These are phyloP conservation scores for Rhododendron mucronatum DNA, from an alignment of 148 eudicot species.

Conservation along the genomic window DNA sequence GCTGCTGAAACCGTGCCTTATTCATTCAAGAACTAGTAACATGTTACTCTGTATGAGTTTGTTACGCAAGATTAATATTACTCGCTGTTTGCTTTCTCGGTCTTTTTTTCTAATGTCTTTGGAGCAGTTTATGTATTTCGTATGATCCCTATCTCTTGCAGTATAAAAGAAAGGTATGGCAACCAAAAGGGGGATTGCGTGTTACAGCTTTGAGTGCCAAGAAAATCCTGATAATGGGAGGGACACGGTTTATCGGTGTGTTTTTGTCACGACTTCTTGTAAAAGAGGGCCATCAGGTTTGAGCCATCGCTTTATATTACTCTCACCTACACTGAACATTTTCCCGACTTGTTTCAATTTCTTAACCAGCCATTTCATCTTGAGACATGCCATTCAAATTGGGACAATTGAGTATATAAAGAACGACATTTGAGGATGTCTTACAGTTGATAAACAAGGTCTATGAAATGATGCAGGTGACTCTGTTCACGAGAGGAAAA, in stretches of 20 bases:
- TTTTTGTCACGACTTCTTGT: constrained; percentile 85
- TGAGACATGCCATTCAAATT: not conserved
- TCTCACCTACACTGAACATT: too few species aligned
- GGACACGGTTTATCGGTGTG: constrained; percentile 90
- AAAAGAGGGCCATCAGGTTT: constrained; percentile 91
- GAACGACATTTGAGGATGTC: not conserved
- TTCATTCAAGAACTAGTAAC: not conserved
- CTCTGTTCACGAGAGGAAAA: constrained; percentile 94
- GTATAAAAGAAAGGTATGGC: constrained; percentile 74
- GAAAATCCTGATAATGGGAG: constrained; percentile 95
- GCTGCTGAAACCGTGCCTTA: not conserved
- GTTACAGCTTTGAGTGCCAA: constrained; percentile 75
- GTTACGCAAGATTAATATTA: not conserved
- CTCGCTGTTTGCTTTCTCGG: not conserved
- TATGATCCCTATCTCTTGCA: constrained; percentile 15
- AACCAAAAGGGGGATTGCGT: constrained; percentile 56
- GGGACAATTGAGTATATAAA: not conserved
- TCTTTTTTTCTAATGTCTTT: not conserved
- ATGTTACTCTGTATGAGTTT: not conserved
- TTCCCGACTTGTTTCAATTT: not conserved
- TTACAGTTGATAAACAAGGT: not conserved
- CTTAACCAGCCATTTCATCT: not conserved
- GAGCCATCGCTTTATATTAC: not conserved
- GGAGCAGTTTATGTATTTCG: not conserved
- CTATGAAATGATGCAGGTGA: constrained; percentile 50